Base-by-base conservation (phyloP, 495 filamentous ascomycete species). In the Aspergillus biplanus region DNA sequence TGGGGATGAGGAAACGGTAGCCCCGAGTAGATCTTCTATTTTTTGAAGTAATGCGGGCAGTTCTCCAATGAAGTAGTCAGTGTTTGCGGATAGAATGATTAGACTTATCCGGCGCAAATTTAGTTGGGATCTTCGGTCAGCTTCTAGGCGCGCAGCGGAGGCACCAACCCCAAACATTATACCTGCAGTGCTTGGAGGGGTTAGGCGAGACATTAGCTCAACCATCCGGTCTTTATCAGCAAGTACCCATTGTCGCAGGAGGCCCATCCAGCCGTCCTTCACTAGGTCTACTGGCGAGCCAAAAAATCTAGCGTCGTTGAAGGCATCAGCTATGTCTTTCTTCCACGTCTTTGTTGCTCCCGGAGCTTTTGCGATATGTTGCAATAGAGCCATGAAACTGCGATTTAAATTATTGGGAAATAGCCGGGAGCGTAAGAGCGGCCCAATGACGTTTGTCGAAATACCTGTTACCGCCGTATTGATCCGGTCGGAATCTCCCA, bases 101-200 rank as follows among this genome's bases (percentile, higher is more conserved):
- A 90, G 78, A 21, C 92, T 86, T 56, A 96, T 86, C 56, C 95
- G 85, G 8, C 92, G 89, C 12, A 99, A 86, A 71, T 93, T 97
- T 39, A 97, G 85, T 70, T 97, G 94, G 7, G 93, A 90, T 73
- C 90, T 95, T 55, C 93, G 89, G 74, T 99, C 95, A 8, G 95
- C 92, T 78, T 99, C 95, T 48, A 92, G 80, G 62, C 95, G 84
- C n/a, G 95, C 95, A 27, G 93, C 94, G 37, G 90, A 93, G 7
- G 95, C 96, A 55, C 95, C 95, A 6, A 99, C 95, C 27, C 95
- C 95, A 65, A 99, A 99, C 73, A 99, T 92, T 59, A 98, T 96
- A 15, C 95, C 96, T 0, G 95, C 96, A n/a, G 95, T 90, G 15
- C 92, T 92, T 8, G 95, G 95, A 4, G 93, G 84, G 6, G 90